phyloP scores from a whole-genome alignment of 192 early-diverging fungal species.

The Rhizoclosmatium globosum region DNA sequence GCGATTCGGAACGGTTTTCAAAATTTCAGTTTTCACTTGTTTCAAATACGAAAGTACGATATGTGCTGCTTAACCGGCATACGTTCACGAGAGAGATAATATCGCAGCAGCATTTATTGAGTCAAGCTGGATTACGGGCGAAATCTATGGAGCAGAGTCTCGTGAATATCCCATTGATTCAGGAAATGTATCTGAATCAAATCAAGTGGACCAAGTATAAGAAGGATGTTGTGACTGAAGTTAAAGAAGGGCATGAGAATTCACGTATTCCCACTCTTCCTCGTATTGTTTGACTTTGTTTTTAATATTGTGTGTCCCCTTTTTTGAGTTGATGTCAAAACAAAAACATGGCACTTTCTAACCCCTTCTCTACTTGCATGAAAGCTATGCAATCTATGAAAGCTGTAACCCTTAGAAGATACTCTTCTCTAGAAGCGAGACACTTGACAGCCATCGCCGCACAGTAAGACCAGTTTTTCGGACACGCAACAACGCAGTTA shows the following conservation, averaged over 20 bases:
- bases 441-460: no score
- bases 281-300: background rate
- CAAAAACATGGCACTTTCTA: no score
- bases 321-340: no score
- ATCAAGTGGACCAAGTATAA: slow-evolving; percentile 13
- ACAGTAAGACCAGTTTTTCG: no score
- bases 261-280: background rate
- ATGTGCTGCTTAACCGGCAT: slow-evolving; percentile 17
- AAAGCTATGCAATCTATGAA: no score
- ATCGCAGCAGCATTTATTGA: slow-evolving; percentile 2
- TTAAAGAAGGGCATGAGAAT: background rate
- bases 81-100: slow-evolving; percentile 22
- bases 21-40: slow-evolving; percentile 28
- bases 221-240: slow-evolving; percentile 1
- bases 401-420: no score
- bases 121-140: slow-evolving; percentile 7
- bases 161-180: slow-evolving; percentile 8
- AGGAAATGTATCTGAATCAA: slow-evolving; percentile 18
- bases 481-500: no score
- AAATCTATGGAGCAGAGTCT: background rate
- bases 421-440: no score
- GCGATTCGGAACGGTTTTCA: background rate
- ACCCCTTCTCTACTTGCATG: no score
- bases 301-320: no score
- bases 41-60: slow-evolving; percentile 18